Base-by-base conservation (phyloP, 768 basidiomycete genomes). In the Melanogaster broomeanus region DNA sequence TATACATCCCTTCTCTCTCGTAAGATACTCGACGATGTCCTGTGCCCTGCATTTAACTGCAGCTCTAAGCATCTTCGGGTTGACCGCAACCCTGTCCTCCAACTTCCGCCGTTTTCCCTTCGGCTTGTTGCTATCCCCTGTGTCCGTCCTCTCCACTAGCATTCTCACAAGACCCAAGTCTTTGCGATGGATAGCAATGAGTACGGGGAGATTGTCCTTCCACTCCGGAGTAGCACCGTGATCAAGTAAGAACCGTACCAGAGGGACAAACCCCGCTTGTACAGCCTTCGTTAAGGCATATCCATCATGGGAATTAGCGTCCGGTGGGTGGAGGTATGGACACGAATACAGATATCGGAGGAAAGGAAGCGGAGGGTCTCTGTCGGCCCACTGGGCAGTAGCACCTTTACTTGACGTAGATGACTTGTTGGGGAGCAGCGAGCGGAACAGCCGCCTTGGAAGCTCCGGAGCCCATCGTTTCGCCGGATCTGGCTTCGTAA, bases 271-370 rank as follows among this genome's bases (percentile, higher is more conserved):
- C 19, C 74, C 73, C 0, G 80, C 83, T 33, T 85, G 75, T 2
- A 93, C 89, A 2, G 94, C 92, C 57, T 81, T 84, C 15, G 83
- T 84, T 35, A 97, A 81, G 0, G 88, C 85, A 62, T 94, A 97
- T 1, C 94, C 95, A 3, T 80, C 76, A 66, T 90, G 77, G 8
- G 88, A 81, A 65, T 95, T 82, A 12, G 77, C 62, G 27, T 84
- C 72, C 1, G 83, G 79, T 1, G 60, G 49, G 19, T 76, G 59
- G 16, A 77, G 63, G 8, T 62, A 68, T 6, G 78, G 71, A 37
- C 62, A 60, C 21, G 63, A 52, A 59, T 79, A 84, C 16, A 91
- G 71, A 58, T 80, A 80, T 37, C 73, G 78, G 4, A 92, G 77
- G 46, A 87, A 79, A 0, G 87, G 85, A 6, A 91, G 60, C 1